phyloP scores from a whole-genome alignment of 1,284 basidiomycete genomes.

The Austroboletus niveus region DNA sequence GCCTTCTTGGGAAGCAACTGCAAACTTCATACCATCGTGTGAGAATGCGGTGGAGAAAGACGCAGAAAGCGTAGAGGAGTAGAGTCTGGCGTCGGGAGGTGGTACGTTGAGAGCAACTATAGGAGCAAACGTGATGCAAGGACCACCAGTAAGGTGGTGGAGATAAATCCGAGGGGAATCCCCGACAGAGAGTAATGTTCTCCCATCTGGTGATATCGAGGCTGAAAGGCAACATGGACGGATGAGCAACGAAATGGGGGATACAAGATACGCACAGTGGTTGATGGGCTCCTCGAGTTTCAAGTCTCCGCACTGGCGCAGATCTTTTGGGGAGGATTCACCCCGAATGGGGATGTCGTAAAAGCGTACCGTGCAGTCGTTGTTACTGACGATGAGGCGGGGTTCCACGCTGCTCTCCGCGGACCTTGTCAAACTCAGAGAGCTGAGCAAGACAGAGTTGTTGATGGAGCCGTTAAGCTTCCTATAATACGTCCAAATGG shows the following conservation, averaged over 20 bases:
- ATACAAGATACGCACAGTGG: constrained; percentile 48
- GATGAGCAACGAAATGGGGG: constrained; percentile 23
- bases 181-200: constrained; percentile 81
- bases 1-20: constrained; percentile 85
- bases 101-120: constrained; percentile 59
- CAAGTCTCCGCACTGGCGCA: constrained; percentile 54
- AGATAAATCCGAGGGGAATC: constrained; percentile 82
- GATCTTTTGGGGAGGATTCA: constrained; percentile 39
- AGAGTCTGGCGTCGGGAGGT: constrained; percentile 42
- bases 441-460: constrained; percentile 76
- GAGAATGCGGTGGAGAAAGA: constrained; percentile 88
- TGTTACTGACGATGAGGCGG: constrained; percentile 79
- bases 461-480: constrained; percentile 71
- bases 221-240: constrained; percentile 41
- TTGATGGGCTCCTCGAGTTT: constrained; percentile 68
- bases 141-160: constrained; percentile 62
- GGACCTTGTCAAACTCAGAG: constrained; percentile 53
- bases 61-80: constrained; percentile 51
- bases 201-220: constrained; percentile 82
- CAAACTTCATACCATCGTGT: constrained; percentile 76
- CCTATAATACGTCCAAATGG: constrained; percentile 57
- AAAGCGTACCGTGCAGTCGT: constrained; percentile 75
- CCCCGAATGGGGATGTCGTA: constrained; percentile 63
- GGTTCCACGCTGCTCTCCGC: constrained; percentile 63
- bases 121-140: constrained; percentile 52